Evolutionary conservation across 164 flowering plant genomes (phyloP).

Genomic region (Echeveria elegans): DNA sequence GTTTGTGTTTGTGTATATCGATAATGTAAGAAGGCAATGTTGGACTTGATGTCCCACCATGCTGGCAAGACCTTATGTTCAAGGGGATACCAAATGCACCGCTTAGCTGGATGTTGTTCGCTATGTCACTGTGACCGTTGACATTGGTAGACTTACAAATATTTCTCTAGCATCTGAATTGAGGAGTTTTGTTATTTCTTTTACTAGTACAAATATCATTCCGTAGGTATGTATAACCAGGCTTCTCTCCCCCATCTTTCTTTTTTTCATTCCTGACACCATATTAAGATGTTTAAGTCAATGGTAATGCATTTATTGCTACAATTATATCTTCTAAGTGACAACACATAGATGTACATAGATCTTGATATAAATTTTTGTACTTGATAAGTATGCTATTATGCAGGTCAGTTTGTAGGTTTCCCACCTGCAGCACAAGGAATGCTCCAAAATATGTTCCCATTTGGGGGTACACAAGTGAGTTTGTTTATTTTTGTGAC

Average conservation of each 20-base stretch:
- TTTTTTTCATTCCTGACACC: background rate
- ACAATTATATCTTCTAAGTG: too few relatives aligned
- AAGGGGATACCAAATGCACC: conserved; percentile 48
- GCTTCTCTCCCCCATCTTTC: conserved; percentile 3
- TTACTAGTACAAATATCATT: conserved; percentile 20
- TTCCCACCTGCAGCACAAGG: conserved; percentile 40
- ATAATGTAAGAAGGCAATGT: conserved; percentile 76
- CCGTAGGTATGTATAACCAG: conserved; percentile 24
- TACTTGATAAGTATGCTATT: conserved; percentile 7
- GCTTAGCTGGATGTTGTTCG: conserved; percentile 61
- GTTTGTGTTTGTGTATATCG: conserved; percentile 50
- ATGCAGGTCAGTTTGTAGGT: conserved; percentile 44
- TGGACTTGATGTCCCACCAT: conserved; percentile 55
- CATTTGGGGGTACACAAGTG: conserved; percentile 52
- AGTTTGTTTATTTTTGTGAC: background rate
- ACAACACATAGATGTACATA: too few relatives aligned
- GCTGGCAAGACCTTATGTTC: conserved; percentile 49
- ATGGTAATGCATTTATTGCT: background rate
- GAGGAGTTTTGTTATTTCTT: conserved; percentile 37
- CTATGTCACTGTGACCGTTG: conserved; percentile 25
- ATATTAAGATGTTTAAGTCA: background rate
- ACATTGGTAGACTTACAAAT: conserved; percentile 51
- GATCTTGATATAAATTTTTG: background rate
- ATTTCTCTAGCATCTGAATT: conserved; percentile 42
- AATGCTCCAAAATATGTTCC: conserved; percentile 41